A percentile compares a stretch with the other conserved stretches of the same genome.
Conservation (phyloP, 495 filamentous ascomycete species). For the Daldinia loculata region DNA sequence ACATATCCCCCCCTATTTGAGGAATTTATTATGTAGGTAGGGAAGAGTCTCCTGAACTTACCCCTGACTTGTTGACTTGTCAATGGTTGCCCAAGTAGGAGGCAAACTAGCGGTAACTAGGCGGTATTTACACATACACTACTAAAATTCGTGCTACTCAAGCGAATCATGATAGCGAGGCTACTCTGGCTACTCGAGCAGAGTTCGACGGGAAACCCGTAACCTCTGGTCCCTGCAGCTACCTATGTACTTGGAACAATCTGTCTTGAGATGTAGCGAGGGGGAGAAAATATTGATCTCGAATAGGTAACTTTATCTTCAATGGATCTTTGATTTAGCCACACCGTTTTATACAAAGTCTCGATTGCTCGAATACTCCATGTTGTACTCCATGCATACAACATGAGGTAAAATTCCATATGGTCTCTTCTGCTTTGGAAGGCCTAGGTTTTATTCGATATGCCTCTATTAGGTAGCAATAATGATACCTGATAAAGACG, state of each 20-base stretch:
- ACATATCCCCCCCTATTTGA: constrained; percentile 18
- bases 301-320: constrained; percentile 43
- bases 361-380: constrained; percentile 22
- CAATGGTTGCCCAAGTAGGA: constrained; percentile 17
- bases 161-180: constrained; percentile 24
- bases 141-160: constrained; percentile 16
- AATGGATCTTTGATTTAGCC: constrained; percentile 32
- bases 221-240: constrained; percentile 32
- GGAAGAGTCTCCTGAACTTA: constrained; percentile 29
- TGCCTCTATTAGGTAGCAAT: constrained; percentile 3
- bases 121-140: constrained; percentile 7
- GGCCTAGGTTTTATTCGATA: constrained; percentile 2
- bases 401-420: neutral
- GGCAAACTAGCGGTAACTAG: constrained; percentile 40
- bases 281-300: constrained; percentile 32
- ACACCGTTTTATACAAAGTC: constrained; percentile 30
- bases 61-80: constrained; percentile 34
- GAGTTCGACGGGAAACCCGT: constrained; percentile 16
- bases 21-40: constrained; percentile 12
- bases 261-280: constrained; percentile 1
- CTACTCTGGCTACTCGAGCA: constrained; percentile 16
- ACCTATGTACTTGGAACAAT: constrained; percentile 12
- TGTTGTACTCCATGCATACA: neutral
- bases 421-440: neutral
- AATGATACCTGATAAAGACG: constrained; percentile 8